phyloP scores from a whole-genome alignment of 2,329 filamentous ascomycete species.

The Aspergillus unguis region DNA sequence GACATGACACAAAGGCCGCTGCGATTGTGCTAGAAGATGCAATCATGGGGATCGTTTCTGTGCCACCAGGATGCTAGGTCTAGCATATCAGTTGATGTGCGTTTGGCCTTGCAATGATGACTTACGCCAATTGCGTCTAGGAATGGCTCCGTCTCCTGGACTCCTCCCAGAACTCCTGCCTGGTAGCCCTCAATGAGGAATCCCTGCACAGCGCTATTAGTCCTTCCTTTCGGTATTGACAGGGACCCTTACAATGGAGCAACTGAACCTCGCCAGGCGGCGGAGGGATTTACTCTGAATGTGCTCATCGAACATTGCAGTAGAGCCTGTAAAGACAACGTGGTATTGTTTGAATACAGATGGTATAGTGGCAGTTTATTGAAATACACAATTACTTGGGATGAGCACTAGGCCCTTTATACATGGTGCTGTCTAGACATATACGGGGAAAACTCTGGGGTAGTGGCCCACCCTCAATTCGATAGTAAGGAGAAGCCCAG shows the following conservation, averaged over 20 bases:
- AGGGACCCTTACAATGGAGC: background rate
- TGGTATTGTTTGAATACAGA: background rate
- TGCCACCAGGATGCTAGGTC: background rate
- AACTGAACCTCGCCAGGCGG: background rate
- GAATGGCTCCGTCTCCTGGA: conserved; percentile 20
- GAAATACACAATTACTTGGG: background rate
- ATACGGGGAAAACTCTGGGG: background rate
- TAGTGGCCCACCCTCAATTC: background rate
- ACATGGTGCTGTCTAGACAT: background rate
- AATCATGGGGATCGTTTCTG: conserved; percentile 21
- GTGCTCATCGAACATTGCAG: background rate
- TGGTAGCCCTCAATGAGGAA: conserved; percentile 30
- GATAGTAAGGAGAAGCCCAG: background rate
- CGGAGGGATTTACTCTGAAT: background rate
- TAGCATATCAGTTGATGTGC: background rate
- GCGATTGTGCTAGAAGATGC: conserved; percentile 21
- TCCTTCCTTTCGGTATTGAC: background rate
- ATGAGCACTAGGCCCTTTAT: background rate
- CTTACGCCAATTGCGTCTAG: conserved; percentile 18
- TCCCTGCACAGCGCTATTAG: background rate
- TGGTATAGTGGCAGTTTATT: background rate
- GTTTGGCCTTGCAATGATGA: background rate
- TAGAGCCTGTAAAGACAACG: background rate
- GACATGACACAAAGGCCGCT: conserved; percentile 18
- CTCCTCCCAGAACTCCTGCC: conserved; percentile 24